A percentile compares a stretch with the other conserved stretches of the same genome.
Evolutionary conservation across 345 rosid genomes (phyloP).

Genomic region (Tarenaya hassleriana): DNA sequence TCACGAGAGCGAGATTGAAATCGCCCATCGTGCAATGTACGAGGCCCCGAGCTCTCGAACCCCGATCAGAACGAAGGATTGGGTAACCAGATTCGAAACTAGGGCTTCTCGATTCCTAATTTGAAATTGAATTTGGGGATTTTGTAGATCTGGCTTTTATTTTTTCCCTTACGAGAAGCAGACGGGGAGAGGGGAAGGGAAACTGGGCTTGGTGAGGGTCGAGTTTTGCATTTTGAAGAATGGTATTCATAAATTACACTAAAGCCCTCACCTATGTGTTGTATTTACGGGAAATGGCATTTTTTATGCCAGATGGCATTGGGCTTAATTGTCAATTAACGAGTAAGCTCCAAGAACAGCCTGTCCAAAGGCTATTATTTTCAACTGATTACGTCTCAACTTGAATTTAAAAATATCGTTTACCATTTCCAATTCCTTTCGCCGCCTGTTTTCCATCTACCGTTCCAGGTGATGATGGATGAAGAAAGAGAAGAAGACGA

Average conservation of each 20-base stretch:
- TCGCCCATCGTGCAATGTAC: conserved; percentile 64
- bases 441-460: conserved; percentile 20
- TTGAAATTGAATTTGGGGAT: conserved; percentile 13
- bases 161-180: conserved; percentile 21
- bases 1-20: conserved; percentile 97
- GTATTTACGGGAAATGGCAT: conserved; percentile 4
- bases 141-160: conserved; percentile 28
- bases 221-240: conserved; percentile 18
- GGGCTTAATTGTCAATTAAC: conserved; percentile 8
- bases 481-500: conserved; percentile 22
- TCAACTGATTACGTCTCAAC: too few species aligned
- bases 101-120: conserved; percentile 26
- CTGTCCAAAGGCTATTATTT: background rate
- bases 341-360: background rate
- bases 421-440: conserved; percentile 22
- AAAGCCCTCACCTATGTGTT: background rate
- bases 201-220: conserved; percentile 26
- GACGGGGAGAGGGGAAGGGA: conserved; percentile 8
- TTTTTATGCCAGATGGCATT: conserved; percentile 2
- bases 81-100: conserved; percentile 8
- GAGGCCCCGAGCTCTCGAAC: conserved; percentile 21
- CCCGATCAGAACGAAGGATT: conserved; percentile 26
- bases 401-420: conserved; percentile 14
- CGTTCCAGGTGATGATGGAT: conserved; percentile 34
- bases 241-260: conserved; percentile 7